Base-by-base conservation (phyloP, 75 land plant genomes). In the Ceratopteris richardii region DNA sequence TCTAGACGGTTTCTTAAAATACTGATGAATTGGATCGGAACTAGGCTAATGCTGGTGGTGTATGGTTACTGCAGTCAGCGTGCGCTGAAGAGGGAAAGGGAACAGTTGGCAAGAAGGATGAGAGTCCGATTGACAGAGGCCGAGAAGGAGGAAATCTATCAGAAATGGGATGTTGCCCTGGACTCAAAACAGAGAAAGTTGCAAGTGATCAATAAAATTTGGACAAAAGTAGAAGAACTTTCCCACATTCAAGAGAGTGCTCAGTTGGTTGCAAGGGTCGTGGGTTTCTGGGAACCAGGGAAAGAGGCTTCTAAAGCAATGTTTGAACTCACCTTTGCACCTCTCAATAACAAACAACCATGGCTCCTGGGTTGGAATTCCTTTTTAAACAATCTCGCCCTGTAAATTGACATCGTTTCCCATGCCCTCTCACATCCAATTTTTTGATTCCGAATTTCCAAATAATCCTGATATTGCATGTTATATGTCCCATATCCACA, bases 171-270 rank as follows among this genome's bases (percentile, higher is more conserved):
- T 7, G 71, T 94, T 1, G 85, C 96, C 11, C 72, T 89, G 0
- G 90, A 89, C 16, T 79, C 81, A n/a, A 94, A 94, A 71, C 98
- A 89, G 51, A 75, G 98, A 54, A 89, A 68, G 67, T 61, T 83
- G 30, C 96, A 89, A 54, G 78, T 94, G 25, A 70, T 77, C 23
- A 66, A 79, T 68, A 86, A 77, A 63, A 66, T 94, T 1, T 94
- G 98, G 98, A 83, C 78, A 2, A 75, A 94, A 57, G 90, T 96
- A 20, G 77, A 76, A 61, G 80, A 90, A 62, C 33, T 56, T 19
- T 44, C 24, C 23, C 90, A 94, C 51, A 62, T 94, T 33, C 74
- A 86, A 57, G 85, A 83, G 43, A 94, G 98, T 64, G 96, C 98
- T 30, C 79, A 86, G 27, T 69, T 89, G 21, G 98, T 94, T 36